Conservation (phyloP, 768 basidiomycete genomes). For the Tylopilus cervinicoccineus region DNA sequence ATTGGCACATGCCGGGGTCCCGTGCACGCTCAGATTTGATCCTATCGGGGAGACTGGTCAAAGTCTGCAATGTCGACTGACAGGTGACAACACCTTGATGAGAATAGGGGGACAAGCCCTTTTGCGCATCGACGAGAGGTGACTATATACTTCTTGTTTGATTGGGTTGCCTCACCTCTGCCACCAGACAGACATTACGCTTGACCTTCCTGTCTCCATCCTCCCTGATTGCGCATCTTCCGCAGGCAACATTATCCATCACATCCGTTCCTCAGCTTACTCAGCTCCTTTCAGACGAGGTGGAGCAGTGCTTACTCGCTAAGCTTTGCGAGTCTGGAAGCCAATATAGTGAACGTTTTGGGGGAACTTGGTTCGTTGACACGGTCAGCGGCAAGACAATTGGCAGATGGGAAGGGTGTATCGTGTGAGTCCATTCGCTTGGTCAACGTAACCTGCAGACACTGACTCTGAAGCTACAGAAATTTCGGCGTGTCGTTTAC, state of each 20-base stretch:
- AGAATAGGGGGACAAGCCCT: constrained; percentile 68
- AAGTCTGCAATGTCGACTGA: constrained; percentile 45
- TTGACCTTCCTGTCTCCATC: constrained; percentile 77
- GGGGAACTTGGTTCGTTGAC: constrained; percentile 77
- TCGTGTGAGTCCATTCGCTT: constrained; percentile 49
- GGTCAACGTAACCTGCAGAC: background rate
- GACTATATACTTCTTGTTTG: constrained; percentile 4
- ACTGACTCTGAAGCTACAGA: constrained; percentile 34
- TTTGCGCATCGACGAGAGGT: constrained; percentile 69
- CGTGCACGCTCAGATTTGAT: constrained; percentile 53
- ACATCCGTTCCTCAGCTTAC: constrained; percentile 73
- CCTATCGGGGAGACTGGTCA: constrained; percentile 65
- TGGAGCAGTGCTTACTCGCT: constrained; percentile 64
- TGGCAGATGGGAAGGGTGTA: constrained; percentile 77
- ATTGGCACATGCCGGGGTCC: constrained; percentile 51
- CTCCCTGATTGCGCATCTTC: constrained; percentile 69
- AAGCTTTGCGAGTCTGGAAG: constrained; percentile 67
- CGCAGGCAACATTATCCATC: constrained; percentile 72
- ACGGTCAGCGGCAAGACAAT: constrained; percentile 56
- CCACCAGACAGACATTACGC: constrained; percentile 63
- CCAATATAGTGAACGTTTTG: constrained; percentile 45
- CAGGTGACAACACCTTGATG: constrained; percentile 38
- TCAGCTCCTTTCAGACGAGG: constrained; percentile 74
- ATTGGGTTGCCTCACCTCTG: background rate
- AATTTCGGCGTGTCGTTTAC: constrained; percentile 60